Conservation (phyloP, 2,329 filamentous ascomycete species). For the Aspergillus jensenii region DNA sequence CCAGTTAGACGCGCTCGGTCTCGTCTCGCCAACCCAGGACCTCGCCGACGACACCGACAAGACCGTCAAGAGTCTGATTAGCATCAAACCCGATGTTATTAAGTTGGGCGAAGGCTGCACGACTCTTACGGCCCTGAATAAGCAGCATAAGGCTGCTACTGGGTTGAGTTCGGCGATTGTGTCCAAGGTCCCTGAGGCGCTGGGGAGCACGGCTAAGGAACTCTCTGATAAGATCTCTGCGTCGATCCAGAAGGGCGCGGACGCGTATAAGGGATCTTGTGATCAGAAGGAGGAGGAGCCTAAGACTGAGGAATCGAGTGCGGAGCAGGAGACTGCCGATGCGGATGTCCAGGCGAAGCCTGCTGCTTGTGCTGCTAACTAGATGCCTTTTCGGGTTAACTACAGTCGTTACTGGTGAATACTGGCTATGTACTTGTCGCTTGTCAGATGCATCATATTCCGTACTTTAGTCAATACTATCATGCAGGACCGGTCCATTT, state of each 20-base stretch:
- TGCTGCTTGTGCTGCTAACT: too few relatives aligned
- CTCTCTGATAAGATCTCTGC: conserved; percentile 25
- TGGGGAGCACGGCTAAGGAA: conserved; percentile 19
- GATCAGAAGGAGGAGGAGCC: not conserved
- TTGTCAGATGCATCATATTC: too few relatives aligned
- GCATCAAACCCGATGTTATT: conserved; percentile 8
- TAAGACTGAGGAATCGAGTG: not conserved
- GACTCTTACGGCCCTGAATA: not conserved
- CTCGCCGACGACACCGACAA: conserved; percentile 12
- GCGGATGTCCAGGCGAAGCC: too few relatives aligned
- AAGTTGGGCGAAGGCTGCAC: conserved; percentile 9
- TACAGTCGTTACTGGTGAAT: too few relatives aligned
- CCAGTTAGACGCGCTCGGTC: conserved; percentile 12
- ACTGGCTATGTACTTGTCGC: too few relatives aligned
- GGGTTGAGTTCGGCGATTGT: not conserved
- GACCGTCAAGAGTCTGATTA: conserved; percentile 4
- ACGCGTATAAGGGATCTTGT: conserved; percentile 6
- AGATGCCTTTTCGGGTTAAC: too few relatives aligned
- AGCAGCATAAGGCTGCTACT: not conserved
- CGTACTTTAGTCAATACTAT: too few relatives aligned
- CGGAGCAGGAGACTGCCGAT: too few relatives aligned
- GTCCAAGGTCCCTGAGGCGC: conserved; percentile 1
- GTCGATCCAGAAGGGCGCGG: conserved; percentile 29
- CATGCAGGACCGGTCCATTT: too few relatives aligned
- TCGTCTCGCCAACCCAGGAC: conserved; percentile 14